These are phyloP conservation scores for Fusarium sp. DNA, from an alignment of 2,329 filamentous ascomycete genomes.

Conservation along the genomic window DNA sequence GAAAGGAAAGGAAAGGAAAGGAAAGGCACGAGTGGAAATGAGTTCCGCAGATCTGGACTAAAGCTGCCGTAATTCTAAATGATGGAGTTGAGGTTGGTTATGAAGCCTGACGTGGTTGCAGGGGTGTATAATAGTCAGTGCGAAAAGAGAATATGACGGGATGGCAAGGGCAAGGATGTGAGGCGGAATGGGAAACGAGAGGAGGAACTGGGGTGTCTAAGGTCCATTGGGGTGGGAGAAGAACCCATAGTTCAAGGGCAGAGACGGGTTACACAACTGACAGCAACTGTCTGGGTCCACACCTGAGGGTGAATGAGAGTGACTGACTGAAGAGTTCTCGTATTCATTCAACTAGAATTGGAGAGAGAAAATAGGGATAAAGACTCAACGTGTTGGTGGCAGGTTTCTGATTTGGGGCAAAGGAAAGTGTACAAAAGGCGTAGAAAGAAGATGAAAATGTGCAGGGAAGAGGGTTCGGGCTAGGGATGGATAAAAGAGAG, in stretches of 20 bases:
- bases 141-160: conserved; percentile 10
- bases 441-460: conserved; percentile 17
- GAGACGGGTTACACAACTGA: conserved; percentile 25
- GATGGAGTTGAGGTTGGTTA: conserved; percentile 2
- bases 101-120: conserved; percentile 16
- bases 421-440: conserved; percentile 1
- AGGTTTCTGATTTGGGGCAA: not conserved
- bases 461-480: conserved; percentile 7
- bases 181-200: conserved; percentile 13
- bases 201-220: conserved; percentile 29
- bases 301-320: conserved; percentile 12
- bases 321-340: not conserved
- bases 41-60: not conserved
- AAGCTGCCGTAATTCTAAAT: conserved; percentile 1
- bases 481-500: conserved; percentile 1
- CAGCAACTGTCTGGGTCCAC: conserved; percentile 15
- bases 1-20: not conserved
- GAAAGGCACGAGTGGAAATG: not conserved
- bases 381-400: not conserved
- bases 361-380: not conserved
- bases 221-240: conserved; percentile 5
- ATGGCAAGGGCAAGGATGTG: conserved; percentile 16
- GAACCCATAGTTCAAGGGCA: conserved; percentile 20
- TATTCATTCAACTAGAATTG: not conserved
- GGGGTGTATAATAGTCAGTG: conserved; percentile 11